Percentiles rank a stretch among this genome's conserved stretches.
These are phyloP conservation scores for Chiua virens DNA, from an alignment of 768 basidiomycete genomes.

Conservation along the genomic window DNA sequence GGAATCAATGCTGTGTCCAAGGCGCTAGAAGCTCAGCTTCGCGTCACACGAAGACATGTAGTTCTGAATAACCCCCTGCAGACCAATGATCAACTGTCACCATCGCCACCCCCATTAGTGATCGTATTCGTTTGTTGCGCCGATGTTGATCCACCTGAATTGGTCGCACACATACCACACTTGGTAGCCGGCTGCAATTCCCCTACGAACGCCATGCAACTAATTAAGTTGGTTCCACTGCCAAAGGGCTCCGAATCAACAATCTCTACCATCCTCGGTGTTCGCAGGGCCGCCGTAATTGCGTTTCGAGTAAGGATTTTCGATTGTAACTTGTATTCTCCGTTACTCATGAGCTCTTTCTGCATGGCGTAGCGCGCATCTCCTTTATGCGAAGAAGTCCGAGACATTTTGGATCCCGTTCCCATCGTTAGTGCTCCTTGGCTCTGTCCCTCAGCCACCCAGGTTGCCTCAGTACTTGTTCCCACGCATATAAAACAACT, in stretches of 20 bases:
- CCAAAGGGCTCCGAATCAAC: constrained; percentile 63
- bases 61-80: background rate
- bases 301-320: constrained; percentile 59
- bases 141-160: constrained; percentile 70
- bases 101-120: constrained; percentile 17
- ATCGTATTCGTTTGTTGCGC: constrained; percentile 69
- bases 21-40: constrained; percentile 60
- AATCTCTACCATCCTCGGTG: constrained; percentile 61
- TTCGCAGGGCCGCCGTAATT: constrained; percentile 65
- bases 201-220: constrained; percentile 21
- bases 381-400: constrained; percentile 37
- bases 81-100: background rate
- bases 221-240: constrained; percentile 60
- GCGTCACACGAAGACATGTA: constrained; percentile 23
- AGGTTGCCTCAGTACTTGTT: constrained; percentile 37
- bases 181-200: constrained; percentile 79
- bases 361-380: constrained; percentile 37
- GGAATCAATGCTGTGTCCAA: constrained; percentile 86
- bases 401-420: constrained; percentile 47
- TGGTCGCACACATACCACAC: constrained; percentile 75
- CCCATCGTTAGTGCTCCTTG: constrained; percentile 64
- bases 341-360: background rate
- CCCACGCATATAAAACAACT: constrained; percentile 84
- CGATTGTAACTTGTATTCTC: background rate
- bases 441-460: constrained; percentile 38